A percentile compares a stretch with the other conserved stretches of the same genome.
Evolutionary conservation across 345 rosid species (phyloP).

Genomic region (Moricandia arvensis): DNA sequence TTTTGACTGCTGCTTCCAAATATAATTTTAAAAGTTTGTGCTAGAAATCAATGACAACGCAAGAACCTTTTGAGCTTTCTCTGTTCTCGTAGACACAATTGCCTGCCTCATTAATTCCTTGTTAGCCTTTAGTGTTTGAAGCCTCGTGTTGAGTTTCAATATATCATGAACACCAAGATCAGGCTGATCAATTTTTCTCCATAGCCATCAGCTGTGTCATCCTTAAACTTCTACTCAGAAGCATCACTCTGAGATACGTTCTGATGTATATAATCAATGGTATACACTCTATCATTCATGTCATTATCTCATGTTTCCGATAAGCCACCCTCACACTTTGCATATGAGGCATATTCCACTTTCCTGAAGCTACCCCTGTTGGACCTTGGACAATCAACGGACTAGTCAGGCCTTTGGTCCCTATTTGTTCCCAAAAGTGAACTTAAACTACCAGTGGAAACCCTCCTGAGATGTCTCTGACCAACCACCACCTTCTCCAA

Average conservation of each 20-base stretch:
- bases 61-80: too few relatives aligned
- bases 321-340: conserved; percentile 48
- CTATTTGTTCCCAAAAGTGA: too few relatives aligned
- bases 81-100: conserved; percentile 83
- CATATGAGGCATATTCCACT: conserved; percentile 46
- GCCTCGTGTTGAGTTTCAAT: conserved; percentile 68
- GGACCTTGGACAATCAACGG: conserved; percentile 53
- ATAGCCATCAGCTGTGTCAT: conserved; percentile 43
- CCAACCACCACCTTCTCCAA: conserved; percentile 68
- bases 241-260: conserved; percentile 47
- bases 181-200: conserved; percentile 37
- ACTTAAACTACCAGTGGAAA: too few relatives aligned
- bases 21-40: too few relatives aligned
- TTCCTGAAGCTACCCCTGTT: conserved; percentile 48
- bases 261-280: conserved; percentile 73
- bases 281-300: conserved; percentile 77
- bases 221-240: too few relatives aligned
- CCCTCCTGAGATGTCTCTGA: too few relatives aligned
- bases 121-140: too few relatives aligned
- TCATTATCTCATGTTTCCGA: conserved; percentile 69
- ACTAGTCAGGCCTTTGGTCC: conserved; percentile 47
- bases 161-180: conserved; percentile 75
- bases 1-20: too few relatives aligned
- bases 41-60: too few relatives aligned
- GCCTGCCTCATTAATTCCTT: conserved; percentile 96